Conservation (phyloP, 1,139 yeast species). For the Oligophagozyma castellii region DNA sequence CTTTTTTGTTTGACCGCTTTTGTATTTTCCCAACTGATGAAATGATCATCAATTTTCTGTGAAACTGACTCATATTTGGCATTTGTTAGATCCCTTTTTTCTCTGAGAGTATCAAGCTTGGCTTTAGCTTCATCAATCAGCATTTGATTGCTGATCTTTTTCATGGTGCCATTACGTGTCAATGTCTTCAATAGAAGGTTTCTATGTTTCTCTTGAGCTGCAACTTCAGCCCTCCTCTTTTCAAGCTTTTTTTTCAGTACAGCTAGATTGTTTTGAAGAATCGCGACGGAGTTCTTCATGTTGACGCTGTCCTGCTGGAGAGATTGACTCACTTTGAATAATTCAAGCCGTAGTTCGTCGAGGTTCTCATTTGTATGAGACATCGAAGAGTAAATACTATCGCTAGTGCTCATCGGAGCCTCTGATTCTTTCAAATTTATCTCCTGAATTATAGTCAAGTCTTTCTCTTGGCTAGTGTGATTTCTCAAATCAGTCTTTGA, state of each 20-base stretch:
- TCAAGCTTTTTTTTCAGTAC: conserved; percentile 10
- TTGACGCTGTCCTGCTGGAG: too few relatives aligned
- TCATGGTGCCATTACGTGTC: conserved; percentile 2
- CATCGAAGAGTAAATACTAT: too few relatives aligned
- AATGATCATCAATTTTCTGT: conserved; percentile 5
- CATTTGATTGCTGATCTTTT: conserved; percentile 9
- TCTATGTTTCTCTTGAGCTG: conserved; percentile 7
- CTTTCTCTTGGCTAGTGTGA: too few relatives aligned
- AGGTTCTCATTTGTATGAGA: too few relatives aligned
- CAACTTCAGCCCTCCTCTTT: conserved; percentile 11
- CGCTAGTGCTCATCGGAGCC: too few relatives aligned
- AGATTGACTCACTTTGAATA: too few relatives aligned
- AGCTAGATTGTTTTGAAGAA: conserved; percentile 3
- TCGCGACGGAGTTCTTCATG: neutral
- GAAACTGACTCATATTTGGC: conserved; percentile 9
- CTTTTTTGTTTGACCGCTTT: conserved; percentile 8
- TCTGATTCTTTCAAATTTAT: too few relatives aligned
- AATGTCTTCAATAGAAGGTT: conserved; percentile 6
- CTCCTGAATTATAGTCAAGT: too few relatives aligned
- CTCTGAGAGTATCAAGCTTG: conserved; percentile 5
- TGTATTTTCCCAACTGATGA: conserved; percentile 6
- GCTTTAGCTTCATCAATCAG: conserved; percentile 10
- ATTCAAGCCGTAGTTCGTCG: too few relatives aligned
- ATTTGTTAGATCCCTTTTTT: conserved; percentile 10
- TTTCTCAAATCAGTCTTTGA: too few relatives aligned